Conservation (phyloP, 2,329 filamentous ascomycete genomes). For the Alternaria sp. region DNA sequence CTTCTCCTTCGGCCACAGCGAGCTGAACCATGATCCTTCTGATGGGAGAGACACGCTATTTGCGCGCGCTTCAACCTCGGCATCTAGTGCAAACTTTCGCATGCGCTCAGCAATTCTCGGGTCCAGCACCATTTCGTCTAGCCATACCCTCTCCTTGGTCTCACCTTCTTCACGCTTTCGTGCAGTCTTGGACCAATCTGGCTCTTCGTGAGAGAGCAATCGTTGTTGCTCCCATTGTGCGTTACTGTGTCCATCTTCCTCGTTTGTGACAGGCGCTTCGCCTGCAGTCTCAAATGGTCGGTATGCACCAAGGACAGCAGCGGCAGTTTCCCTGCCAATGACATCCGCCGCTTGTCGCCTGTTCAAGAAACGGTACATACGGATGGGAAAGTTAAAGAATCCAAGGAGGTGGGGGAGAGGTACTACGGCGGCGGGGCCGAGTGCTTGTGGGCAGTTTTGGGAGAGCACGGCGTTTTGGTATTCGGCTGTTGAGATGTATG, state of each 20-base stretch:
- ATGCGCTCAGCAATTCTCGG: slow-evolving; percentile 78
- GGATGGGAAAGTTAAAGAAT: slow-evolving; percentile 86
- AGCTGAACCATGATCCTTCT: slow-evolving; percentile 39
- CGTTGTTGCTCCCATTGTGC: slow-evolving; percentile 67
- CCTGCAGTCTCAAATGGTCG: slow-evolving; percentile 53
- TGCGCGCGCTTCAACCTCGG: slow-evolving; percentile 74
- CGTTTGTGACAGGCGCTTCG: slow-evolving; percentile 38
- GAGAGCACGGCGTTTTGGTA: slow-evolving; percentile 75
- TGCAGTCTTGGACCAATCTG: slow-evolving; percentile 83
- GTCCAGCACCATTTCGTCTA: slow-evolving; percentile 78
- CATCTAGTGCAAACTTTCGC: slow-evolving; percentile 75
- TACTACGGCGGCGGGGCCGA: slow-evolving; percentile 77
- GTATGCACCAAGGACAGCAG: slow-evolving; percentile 73
- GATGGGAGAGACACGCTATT: slow-evolving; percentile 26
- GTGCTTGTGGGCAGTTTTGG: slow-evolving; percentile 69
- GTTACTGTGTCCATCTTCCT: slow-evolving; percentile 43
- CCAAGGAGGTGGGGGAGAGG: slow-evolving; percentile 89
- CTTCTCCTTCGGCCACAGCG: slow-evolving; percentile 44
- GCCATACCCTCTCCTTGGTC: slow-evolving; percentile 71
- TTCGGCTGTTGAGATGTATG: slow-evolving; percentile 76
- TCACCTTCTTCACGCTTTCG: slow-evolving; percentile 63
- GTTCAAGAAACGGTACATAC: slow-evolving; percentile 87
- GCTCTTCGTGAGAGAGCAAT: slow-evolving; percentile 74
- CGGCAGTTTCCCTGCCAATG: slow-evolving; percentile 86
- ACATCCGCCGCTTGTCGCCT: slow-evolving; percentile 84